Conservation (phyloP, 1,284 basidiomycete genomes). For the Puccinia novopanici region DNA sequence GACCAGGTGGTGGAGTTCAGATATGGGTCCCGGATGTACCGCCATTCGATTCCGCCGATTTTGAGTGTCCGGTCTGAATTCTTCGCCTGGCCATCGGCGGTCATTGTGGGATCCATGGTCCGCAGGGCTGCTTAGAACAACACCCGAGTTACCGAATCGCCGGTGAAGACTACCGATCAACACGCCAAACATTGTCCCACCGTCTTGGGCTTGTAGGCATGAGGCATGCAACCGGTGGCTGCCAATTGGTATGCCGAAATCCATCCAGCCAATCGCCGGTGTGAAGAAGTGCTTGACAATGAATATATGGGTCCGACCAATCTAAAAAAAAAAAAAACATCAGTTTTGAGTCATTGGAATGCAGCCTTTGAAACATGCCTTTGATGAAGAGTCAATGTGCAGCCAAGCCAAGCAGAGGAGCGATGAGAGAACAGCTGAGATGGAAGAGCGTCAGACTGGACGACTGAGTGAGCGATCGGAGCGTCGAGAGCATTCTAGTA, state of each 20-base stretch:
- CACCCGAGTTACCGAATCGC: constrained; percentile 78
- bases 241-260: constrained; percentile 38
- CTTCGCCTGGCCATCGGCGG: constrained; percentile 59
- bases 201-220: constrained; percentile 46
- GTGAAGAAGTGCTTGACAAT: constrained; percentile 48
- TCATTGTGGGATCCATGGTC: constrained; percentile 47
- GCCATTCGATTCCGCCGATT: constrained; percentile 64
- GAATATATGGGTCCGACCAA: constrained; percentile 47
- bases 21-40: constrained; percentile 62
- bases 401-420: constrained; percentile 29
- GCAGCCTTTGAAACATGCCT: not conserved
- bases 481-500: constrained; percentile 19
- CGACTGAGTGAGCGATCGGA: constrained; percentile 27
- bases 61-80: constrained; percentile 60
- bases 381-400: constrained; percentile 34
- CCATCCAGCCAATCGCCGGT: constrained; percentile 46
- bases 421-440: constrained; percentile 28
- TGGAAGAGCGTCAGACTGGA: constrained; percentile 37
- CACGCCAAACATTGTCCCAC: constrained; percentile 53
- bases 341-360: not conserved
- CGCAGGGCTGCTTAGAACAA: constrained; percentile 73
- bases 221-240: constrained; percentile 47
- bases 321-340: constrained; percentile 23
- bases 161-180: constrained; percentile 69
- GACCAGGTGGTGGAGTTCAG: constrained; percentile 69